Conservation (phyloP, 257 asterid species). For the Ocimum tenuiflorum region DNA sequence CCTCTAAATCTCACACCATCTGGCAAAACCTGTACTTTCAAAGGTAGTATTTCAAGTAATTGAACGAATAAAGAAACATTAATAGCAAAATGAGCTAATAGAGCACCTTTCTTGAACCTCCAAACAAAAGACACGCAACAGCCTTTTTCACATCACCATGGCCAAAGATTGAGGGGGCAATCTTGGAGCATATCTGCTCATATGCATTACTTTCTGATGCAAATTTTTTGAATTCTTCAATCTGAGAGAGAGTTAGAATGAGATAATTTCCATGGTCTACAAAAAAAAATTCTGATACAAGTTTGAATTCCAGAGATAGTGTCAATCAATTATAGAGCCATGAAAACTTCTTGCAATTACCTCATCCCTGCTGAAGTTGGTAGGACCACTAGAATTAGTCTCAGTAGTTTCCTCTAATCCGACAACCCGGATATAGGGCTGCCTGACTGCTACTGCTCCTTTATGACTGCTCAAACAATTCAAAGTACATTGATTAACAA, state of each 20-base stretch:
- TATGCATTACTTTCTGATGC: conserved; percentile 74
- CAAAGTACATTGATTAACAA: conserved; percentile 12
- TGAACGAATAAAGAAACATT: conserved; percentile 3
- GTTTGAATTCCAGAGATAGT: neutral
- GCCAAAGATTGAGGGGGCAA: conserved; percentile 96
- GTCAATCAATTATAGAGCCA: neutral
- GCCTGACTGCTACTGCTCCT: conserved; percentile 98
- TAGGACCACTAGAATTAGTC: conserved; percentile 72
- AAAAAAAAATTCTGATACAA: neutral
- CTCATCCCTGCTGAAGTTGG: conserved; percentile 82
- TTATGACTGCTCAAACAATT: conserved; percentile 51
- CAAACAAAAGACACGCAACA: conserved; percentile 90
- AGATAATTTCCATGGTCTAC: neutral
- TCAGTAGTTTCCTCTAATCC: conserved; percentile 84
- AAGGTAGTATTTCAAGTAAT: conserved; percentile 9
- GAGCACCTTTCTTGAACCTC: conserved; percentile 93
- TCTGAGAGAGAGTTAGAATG: conserved; percentile 22
- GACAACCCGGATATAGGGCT: conserved; percentile 90
- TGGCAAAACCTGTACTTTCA: conserved; percentile 59
- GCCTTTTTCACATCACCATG: conserved; percentile 92
- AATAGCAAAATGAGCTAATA: neutral
- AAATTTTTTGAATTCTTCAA: conserved; percentile 77
- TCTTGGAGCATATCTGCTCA: conserved; percentile 69
- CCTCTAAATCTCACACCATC: conserved; percentile 99
- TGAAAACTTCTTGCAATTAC: conserved; percentile 31